These are phyloP conservation scores for Fusarium cyanostomum DNA, from an alignment of 2,329 filamentous ascomycete species.

Conservation along the genomic window DNA sequence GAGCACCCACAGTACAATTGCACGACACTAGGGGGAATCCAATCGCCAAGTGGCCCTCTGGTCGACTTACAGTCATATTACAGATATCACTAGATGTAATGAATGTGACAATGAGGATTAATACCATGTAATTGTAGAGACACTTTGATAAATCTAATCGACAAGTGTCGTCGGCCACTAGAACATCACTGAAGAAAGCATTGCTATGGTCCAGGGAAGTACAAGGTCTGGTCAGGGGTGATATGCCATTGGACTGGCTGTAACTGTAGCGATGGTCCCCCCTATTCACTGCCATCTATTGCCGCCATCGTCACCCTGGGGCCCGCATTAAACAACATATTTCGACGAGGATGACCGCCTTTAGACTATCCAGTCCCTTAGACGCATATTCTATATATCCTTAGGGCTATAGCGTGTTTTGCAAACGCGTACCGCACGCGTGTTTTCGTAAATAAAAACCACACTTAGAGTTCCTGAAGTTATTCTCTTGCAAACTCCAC, in stretches of 20 bases:
- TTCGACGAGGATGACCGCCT: conserved; percentile 4
- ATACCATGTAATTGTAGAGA: background rate
- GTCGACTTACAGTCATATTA: background rate
- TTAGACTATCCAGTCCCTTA: background rate
- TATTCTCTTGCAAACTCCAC: background rate
- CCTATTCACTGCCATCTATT: background rate
- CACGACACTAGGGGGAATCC: too few relatives aligned
- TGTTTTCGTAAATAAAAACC: background rate
- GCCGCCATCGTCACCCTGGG: background rate
- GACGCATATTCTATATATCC: background rate
- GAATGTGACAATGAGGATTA: background rate
- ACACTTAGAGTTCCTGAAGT: background rate
- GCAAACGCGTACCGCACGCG: background rate
- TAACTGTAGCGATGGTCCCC: background rate
- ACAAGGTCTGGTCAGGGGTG: background rate
- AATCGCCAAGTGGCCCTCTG: background rate
- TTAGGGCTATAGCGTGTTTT: background rate
- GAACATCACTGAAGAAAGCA: background rate
- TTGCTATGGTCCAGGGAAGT: background rate
- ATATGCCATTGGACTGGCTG: background rate
- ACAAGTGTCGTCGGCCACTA: background rate
- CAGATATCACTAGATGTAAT: background rate
- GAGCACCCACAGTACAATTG: background rate
- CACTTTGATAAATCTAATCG: background rate
- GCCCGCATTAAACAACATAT: conserved; percentile 14